These are phyloP conservation scores for Mycena vulgaris DNA, from an alignment of 768 basidiomycete species.

Conservation along the genomic window DNA sequence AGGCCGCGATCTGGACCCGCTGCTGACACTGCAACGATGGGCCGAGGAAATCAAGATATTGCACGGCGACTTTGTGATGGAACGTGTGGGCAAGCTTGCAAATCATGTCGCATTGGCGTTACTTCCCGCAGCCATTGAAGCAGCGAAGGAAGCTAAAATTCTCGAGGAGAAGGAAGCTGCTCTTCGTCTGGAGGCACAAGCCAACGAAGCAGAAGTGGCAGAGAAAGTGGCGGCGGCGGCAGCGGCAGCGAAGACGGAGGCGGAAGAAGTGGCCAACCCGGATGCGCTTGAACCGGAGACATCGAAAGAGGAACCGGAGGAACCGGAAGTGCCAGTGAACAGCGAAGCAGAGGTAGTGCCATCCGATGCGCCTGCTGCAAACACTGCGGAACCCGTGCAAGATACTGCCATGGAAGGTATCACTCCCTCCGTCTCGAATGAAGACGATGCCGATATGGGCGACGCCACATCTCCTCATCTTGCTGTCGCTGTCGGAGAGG, in stretches of 20 bases:
- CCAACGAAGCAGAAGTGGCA: slow-evolving; percentile 53
- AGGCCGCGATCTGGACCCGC: slow-evolving; percentile 80
- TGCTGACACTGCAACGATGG: slow-evolving; percentile 91
- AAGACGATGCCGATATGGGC: slow-evolving; percentile 67
- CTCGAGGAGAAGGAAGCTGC: slow-evolving; percentile 70
- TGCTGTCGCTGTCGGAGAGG: slow-evolving; percentile 1
- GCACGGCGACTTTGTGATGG: slow-evolving; percentile 80
- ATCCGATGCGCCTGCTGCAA: not conserved
- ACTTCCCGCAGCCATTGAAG: slow-evolving; percentile 84
- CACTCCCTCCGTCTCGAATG: slow-evolving; percentile 40
- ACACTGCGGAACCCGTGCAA: slow-evolving; percentile 28
- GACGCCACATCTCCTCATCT: slow-evolving; percentile 51
- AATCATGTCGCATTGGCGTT: slow-evolving; percentile 83
- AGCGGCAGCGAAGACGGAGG: slow-evolving; percentile 49
- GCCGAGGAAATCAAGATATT: slow-evolving; percentile 88
- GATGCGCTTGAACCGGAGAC: slow-evolving; percentile 29
- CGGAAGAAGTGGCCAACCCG: slow-evolving; percentile 42
- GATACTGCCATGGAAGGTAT: slow-evolving; percentile 53
- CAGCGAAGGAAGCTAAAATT: slow-evolving; percentile 69
- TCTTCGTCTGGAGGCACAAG: slow-evolving; percentile 55
- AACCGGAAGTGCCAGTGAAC: slow-evolving; percentile 26
- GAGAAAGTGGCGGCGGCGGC: slow-evolving; percentile 52
- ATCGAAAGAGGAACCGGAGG: slow-evolving; percentile 21
- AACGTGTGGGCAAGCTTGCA: slow-evolving; percentile 75
- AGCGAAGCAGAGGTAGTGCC: slow-evolving; percentile 37